These are phyloP conservation scores for Cetraspora pellucida DNA, from an alignment of 192 early-diverging fungal genomes.

Conservation along the genomic window DNA sequence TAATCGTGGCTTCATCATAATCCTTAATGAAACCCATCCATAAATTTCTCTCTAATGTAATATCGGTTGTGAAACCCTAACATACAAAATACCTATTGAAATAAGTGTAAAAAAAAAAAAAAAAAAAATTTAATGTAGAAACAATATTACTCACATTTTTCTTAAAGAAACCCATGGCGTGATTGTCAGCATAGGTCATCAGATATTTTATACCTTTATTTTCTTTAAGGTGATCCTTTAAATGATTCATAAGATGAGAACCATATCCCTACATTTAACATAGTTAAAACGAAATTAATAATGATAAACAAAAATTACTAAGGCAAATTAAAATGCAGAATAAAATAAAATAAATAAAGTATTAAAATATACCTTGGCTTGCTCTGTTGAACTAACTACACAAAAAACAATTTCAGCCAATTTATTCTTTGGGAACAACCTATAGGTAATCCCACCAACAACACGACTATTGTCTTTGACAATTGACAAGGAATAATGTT, in stretches of 20 bases:
- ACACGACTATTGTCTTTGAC: constrained; percentile 63
- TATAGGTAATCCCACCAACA: constrained; percentile 93
- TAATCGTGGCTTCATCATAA: constrained; percentile 98
- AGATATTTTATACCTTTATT: constrained; percentile 81
- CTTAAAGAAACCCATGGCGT: constrained; percentile 98
- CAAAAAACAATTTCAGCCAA: constrained; percentile 99
- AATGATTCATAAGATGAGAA: constrained; percentile 90
- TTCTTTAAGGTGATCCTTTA: constrained; percentile 90
- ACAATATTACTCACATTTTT: constrained; percentile 68
- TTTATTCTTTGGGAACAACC: constrained; percentile 82
- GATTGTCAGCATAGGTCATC: constrained; percentile 98
- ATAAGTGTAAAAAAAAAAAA: neutral
- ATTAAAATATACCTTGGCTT: constrained; percentile 66
- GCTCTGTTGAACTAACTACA: constrained; percentile 87
- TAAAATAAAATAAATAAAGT: neutral
- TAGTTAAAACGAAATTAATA: neutral
- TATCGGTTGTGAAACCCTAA: constrained; percentile 93
- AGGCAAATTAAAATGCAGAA: neutral
- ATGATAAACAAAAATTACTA: neutral
- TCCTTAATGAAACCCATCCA: constrained; percentile 99
- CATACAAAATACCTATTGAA: neutral
- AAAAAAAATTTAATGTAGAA: neutral
- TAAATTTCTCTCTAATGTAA: constrained; percentile 85
- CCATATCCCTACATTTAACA: constrained; percentile 76
- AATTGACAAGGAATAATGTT: constrained; percentile 84